Base-by-base conservation (phyloP, 1,139 yeast species). In the Komagataea norvegica region DNA sequence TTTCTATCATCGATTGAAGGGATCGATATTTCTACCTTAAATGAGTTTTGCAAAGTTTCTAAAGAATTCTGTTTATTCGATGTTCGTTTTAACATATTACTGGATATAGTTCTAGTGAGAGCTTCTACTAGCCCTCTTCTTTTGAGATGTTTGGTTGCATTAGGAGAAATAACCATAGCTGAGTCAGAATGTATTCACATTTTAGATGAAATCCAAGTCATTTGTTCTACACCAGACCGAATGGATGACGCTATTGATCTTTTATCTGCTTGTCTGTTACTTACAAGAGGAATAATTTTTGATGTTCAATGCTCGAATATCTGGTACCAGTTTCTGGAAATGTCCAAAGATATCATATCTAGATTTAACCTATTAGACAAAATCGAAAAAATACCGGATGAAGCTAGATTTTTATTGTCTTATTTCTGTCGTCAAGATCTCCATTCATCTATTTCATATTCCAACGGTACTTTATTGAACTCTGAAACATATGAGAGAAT, bases 51-150 rank as follows among this genome's bases (percentile, higher is more conserved):
- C 6, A 21, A 7, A 20, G 25, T 26, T 11, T 19, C 30, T 11
- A 26, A 26, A 15, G 35, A 32, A 16, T 10, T 32, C 9, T 32
- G 35, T 26, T 15, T 21, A 21, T 32, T 32, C 20, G 35, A 32
- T 32, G 30, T 15, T 26, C 35, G 35, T 14, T 32, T 32, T 26
- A 20, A 20, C 15, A 21, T 21, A n/a, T 11, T 32, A 5, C 23
- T 32, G 16, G 35, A 21, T 21, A 26, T 32, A 20, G 15, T 21
- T 20, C 14, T 32, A 8, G 15, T 8, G 17, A 26, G 35, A 10
- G 30, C 30, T 16, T 16, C 30, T 14, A 4, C 17, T 8, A 32
- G 25, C 15, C 30, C 35, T 11, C 21, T 32, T 6, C 23, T 32
- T 20, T 26, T 26, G 17, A 32, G 22, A 32, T 26, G 30, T 21